Conservation (phyloP, 768 basidiomycete genomes). For the Rhodosporidiobolus sp. region DNA sequence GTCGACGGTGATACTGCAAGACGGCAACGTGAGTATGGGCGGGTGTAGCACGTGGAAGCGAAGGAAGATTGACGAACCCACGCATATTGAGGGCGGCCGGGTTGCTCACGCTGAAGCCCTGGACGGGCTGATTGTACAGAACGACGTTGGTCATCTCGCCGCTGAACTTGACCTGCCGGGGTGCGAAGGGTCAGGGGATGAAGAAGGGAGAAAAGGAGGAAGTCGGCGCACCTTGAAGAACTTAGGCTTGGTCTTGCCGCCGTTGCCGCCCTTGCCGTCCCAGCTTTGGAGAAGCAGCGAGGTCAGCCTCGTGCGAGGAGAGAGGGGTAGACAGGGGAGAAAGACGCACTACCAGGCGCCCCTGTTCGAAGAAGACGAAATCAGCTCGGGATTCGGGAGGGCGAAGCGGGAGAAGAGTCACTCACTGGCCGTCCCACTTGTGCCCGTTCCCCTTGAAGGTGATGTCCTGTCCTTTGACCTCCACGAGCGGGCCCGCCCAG, state of each 20-base stretch:
- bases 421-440: not conserved
- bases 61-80: not conserved
- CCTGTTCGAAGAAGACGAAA: no score
- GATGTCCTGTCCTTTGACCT: not conserved
- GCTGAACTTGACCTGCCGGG: constrained; percentile 3
- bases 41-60: no score
- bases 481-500: constrained; percentile 1
- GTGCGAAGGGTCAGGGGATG: not conserved
- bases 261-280: constrained; percentile 5
- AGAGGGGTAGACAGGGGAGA: no score
- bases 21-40: not conserved
- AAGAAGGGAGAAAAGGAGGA: not conserved
- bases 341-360: no score
- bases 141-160: not conserved
- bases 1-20: constrained; percentile 4
- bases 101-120: constrained; percentile 12
- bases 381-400: no score
- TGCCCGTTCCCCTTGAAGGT: not conserved
- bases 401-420: not conserved
- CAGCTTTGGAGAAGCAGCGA: not conserved
- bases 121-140: constrained; percentile 12
- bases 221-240: not conserved
- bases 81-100: not conserved
- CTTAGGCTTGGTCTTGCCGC: constrained; percentile 12
- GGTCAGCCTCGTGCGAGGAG: no score